A percentile compares a stretch with the other conserved stretches of the same genome.
Conservation (phyloP, 306 rosid species). For the Canavalia gladiata region DNA sequence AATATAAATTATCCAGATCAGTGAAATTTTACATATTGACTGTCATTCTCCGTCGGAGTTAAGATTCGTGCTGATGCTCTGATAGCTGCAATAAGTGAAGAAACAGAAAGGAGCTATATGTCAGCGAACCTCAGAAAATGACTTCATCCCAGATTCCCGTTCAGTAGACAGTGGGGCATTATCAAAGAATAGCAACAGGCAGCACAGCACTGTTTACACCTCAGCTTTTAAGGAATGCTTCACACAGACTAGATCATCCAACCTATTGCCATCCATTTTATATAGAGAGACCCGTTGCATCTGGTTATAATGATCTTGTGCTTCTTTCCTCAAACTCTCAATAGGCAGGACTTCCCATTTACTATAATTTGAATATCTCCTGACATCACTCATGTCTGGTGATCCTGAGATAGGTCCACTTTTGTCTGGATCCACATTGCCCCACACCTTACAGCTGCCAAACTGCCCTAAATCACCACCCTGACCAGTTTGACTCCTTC, state of each 20-base stretch:
- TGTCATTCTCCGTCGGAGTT: constrained; percentile 23
- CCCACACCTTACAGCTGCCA: constrained; percentile 93
- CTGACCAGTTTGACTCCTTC: constrained; percentile 59
- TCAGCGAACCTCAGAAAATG: constrained; percentile 38
- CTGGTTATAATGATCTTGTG: constrained; percentile 72
- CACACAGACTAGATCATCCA: constrained; percentile 97
- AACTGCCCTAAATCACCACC: constrained; percentile 78
- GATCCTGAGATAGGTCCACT: constrained; percentile 87
- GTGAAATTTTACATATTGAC: constrained; percentile 41
- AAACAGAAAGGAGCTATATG: constrained; percentile 14
- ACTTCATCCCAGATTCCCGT: constrained; percentile 44
- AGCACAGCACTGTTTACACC: constrained; percentile 46
- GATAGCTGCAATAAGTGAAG: constrained; percentile 34
- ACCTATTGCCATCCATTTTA: constrained; percentile 96
- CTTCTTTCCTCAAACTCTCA: constrained; percentile 80
- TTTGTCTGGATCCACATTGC: constrained; percentile 71
- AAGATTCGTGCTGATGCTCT: constrained; percentile 40
- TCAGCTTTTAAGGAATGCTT: constrained; percentile 73
- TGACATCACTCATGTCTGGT: constrained; percentile 82
- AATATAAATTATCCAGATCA: constrained; percentile 40
- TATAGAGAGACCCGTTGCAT: constrained; percentile 89
- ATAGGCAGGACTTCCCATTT: constrained; percentile 95
- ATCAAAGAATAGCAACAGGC: constrained; percentile 34
- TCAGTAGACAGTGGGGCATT: constrained; percentile 24
- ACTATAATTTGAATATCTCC: constrained; percentile 76